These are phyloP conservation scores for Linnemannia elongata DNA, from an alignment of 192 early-diverging fungal genomes.

Conservation along the genomic window DNA sequence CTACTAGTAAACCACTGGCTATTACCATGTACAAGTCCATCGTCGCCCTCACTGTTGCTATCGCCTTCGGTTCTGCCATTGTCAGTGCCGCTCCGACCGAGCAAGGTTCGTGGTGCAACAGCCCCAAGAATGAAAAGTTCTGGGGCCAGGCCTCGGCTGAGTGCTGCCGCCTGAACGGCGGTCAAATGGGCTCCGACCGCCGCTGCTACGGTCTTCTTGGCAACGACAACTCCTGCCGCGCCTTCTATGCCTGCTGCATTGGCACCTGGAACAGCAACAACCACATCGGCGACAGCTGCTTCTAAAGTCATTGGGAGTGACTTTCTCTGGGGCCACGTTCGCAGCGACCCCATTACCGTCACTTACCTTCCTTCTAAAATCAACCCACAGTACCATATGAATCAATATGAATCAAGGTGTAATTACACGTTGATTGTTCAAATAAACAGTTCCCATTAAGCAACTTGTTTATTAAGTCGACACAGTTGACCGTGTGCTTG, in stretches of 20 bases:
- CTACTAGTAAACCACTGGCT: conserved; percentile 7
- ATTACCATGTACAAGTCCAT: conserved; percentile 47
- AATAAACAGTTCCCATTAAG: conserved; percentile 2
- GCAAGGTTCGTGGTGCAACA: conserved; percentile 41
- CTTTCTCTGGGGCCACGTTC: not conserved
- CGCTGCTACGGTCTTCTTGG: conserved; percentile 38
- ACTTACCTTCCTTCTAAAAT: not conserved
- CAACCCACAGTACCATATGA: conserved; percentile 3
- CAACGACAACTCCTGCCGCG: conserved; percentile 5
- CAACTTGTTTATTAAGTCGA: conserved; percentile 3
- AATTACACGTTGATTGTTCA: conserved; percentile 13
- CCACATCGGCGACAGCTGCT: conserved; percentile 28
- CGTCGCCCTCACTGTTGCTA: conserved; percentile 28
- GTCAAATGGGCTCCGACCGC: conserved; percentile 30
- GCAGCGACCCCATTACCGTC: not conserved
- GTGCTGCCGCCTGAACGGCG: conserved; percentile 30
- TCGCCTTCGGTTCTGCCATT: conserved; percentile 23
- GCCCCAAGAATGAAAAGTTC: conserved; percentile 34
- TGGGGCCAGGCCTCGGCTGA: conserved; percentile 35
- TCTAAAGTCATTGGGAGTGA: conserved; percentile 16
- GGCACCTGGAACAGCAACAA: conserved; percentile 31
- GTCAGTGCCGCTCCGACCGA: conserved; percentile 24
- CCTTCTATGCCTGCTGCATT: conserved; percentile 48
- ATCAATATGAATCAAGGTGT: conserved; percentile 14
- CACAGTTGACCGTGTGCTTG: conserved; percentile 1